Conservation (phyloP, 805 yeast genomes). For the Candida nanaspora region DNA sequence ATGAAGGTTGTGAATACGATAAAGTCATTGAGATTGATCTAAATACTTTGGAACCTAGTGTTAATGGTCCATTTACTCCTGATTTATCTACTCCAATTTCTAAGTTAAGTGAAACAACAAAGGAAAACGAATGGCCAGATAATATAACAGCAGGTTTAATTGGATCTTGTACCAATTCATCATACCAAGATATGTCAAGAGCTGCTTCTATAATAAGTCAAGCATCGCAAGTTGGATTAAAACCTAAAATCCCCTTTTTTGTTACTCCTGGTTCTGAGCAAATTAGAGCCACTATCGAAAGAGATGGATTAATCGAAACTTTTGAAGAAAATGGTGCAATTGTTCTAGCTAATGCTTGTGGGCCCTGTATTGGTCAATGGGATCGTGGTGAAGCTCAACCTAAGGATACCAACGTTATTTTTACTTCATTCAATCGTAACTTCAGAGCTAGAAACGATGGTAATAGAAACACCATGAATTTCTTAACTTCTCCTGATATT, state of each 20-base stretch:
- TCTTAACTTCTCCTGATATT: conserved; percentile 95
- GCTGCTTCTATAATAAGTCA: conserved; percentile 88
- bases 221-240: conserved; percentile 86
- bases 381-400: conserved; percentile 81
- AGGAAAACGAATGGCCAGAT: conserved; percentile 85
- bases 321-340: conserved; percentile 90
- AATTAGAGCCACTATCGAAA: conserved; percentile 94
- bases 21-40: conserved; percentile 87
- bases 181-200: conserved; percentile 97
- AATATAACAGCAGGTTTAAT: conserved; percentile 91
- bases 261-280: conserved; percentile 99
- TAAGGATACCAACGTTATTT: conserved; percentile 94
- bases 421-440: conserved; percentile 96
- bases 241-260: conserved; percentile 85
- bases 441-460: conserved; percentile 98
- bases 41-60: conserved; percentile 85
- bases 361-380: conserved; percentile 99
- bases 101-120: conserved; percentile 75
- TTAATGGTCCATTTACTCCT: conserved; percentile 98
- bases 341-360: conserved; percentile 96
- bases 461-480: conserved; percentile 95
- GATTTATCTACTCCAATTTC: conserved; percentile 96
- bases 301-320: conserved; percentile 87
- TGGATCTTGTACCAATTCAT: conserved; percentile 98
- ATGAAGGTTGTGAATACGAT: conserved; percentile 90